A percentile compares a stretch with the other conserved stretches of the same genome.
phyloP scores from a whole-genome alignment of 1,284 basidiomycete genomes.

The Leccinum ponderosum region DNA sequence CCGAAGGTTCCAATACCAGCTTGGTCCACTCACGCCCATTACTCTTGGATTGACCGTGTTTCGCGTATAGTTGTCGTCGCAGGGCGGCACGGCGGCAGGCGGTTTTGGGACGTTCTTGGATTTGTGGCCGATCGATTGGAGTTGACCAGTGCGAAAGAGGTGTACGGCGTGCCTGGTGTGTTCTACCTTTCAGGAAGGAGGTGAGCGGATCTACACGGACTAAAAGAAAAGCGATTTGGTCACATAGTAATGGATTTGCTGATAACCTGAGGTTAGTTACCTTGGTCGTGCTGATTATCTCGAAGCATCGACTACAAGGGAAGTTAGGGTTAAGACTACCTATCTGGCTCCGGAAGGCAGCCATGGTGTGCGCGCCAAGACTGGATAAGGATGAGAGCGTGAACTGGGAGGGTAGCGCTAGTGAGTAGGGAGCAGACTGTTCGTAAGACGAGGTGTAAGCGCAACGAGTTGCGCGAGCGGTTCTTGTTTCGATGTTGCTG shows the following conservation, averaged over 20 bases:
- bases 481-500: conserved; percentile 54
- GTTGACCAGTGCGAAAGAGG: neutral
- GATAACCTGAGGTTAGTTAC: no score
- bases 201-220: neutral
- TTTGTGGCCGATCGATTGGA: neutral
- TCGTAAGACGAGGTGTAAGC: conserved; percentile 66
- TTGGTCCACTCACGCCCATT: neutral
- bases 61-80: conserved; percentile 1
- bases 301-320: no score
- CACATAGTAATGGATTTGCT: no score
- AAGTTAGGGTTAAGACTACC: no score
- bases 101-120: neutral
- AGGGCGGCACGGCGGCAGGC: neutral
- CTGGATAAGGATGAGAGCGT: conserved; percentile 15
- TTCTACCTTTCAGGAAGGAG: neutral
- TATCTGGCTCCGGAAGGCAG: neutral
- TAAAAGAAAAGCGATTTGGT: neutral
- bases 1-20: neutral
- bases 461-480: conserved; percentile 61
- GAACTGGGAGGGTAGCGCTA: conserved; percentile 55
- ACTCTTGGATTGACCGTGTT: conserved; percentile 1
- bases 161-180: neutral
- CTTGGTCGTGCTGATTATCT: no score
- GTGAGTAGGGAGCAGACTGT: conserved; percentile 48
- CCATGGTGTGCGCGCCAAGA: neutral